Evolutionary conservation across 2,329 filamentous ascomycete species (phyloP), one percentile per base, ranked within the genome.

Genomic region (Zymoseptoria ardabiliae): DNA sequence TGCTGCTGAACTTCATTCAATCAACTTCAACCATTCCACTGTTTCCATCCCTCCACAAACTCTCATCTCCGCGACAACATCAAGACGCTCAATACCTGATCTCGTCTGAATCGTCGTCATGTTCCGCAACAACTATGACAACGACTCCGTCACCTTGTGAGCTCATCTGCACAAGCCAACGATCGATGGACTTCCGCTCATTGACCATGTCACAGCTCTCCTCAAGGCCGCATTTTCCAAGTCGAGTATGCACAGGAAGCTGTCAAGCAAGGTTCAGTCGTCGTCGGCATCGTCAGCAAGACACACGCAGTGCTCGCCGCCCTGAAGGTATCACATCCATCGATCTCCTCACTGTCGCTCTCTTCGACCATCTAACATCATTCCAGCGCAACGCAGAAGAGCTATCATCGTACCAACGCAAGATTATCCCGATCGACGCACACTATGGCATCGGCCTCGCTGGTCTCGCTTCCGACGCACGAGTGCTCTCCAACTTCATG

Each of bases 91-190:
- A 30, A 28, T 48, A 20, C 45, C 28, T 9, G 30, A 55, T 58
- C 54, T 58, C 45, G 48, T 56, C 49, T 54, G 35, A n/a, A 49
- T 51, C 52, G 54, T 22, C 61, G 63, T 66, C 83, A 86, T 99
- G 94, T 99, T 99, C 81, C 86, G 94, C 79, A 99, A 99, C 84
- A 97, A 97, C 80, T 99, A 99, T 84, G 94, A 99, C 82, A 99
- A 99, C 86, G 94, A 99, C 79, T 96, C 93, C 65, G 92, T 97
- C 79, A 99, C 94, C 79, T 99, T 97, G 91, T 96, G 83, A 79
- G 87, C 78, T 50, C 60, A 59, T 41, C 48, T 28, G 57, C 45
- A 56, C 30, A 55, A 55, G 20, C 48, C 22, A 45, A 30, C 17
- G 49, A 50, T n/a, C 20, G 19, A 60, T n/a, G 51, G 28, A 53